A percentile compares a stretch with the other conserved stretches of the same genome.
These are phyloP conservation scores for Saccharomyces hybrid DNA, from an alignment of 1,139 yeast genomes.

Conservation along the genomic window DNA sequence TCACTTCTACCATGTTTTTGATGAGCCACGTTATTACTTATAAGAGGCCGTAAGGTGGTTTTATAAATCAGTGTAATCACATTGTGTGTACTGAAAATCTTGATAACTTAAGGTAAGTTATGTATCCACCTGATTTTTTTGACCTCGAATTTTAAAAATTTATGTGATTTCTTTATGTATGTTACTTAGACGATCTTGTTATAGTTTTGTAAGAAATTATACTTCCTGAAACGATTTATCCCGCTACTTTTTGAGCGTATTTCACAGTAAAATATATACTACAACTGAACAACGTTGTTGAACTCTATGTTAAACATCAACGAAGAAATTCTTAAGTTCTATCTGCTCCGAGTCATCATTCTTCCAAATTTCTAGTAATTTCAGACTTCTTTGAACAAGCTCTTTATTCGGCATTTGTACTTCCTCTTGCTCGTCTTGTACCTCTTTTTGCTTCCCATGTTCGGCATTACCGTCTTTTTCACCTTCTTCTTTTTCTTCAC, in stretches of 20 bases:
- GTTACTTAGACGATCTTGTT: not conserved
- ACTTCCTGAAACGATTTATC: not conserved
- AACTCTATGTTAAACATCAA: not conserved
- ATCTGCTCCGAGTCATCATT: constrained; percentile 6
- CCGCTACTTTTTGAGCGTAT: not conserved
- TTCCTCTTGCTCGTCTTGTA: constrained; percentile 7
- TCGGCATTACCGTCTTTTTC: constrained; percentile 2
- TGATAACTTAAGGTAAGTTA: not conserved
- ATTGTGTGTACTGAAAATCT: not conserved
- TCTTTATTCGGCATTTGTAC: constrained; percentile 17
- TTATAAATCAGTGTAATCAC: not conserved
- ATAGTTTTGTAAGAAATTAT: not conserved
- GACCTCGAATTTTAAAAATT: not conserved
- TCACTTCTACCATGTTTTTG: constrained; percentile 88
- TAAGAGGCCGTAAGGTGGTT: not conserved
- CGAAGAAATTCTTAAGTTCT: constrained; percentile 11
- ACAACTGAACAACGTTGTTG: not conserved
- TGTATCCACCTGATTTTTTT: not conserved
- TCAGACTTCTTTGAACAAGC: constrained; percentile 14
- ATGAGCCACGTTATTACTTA: constrained; percentile 71
- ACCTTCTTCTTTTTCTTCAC: constrained; percentile 13
- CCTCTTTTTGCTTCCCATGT: not conserved
- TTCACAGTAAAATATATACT: not conserved
- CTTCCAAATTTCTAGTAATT: constrained; percentile 12
- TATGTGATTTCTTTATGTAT: not conserved